Base-by-base conservation (phyloP, 2,329 filamentous ascomycete species). In the Drechslera avenae region DNA sequence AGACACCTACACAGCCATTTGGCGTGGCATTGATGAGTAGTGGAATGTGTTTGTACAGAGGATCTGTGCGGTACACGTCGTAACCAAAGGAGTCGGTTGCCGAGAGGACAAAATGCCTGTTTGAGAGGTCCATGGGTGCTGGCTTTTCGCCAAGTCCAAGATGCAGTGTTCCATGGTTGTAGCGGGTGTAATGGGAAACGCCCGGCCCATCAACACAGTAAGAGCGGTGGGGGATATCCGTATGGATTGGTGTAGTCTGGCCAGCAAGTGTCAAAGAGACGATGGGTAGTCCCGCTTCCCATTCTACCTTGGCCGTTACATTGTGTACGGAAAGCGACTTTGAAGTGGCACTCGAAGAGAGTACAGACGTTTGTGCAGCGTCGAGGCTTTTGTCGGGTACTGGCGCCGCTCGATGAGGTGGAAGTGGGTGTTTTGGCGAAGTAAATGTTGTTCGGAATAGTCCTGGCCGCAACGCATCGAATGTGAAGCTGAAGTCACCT, bases 1-100 rank as follows among this genome's bases (percentile, higher is more conserved):
- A 88, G 14, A 86, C 80, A 0, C 80, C 87, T 0, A 90, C 80
- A 42, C 83, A 87, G 0, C 86, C 87, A 2, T 81, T 64, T 0
- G 85, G 81, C 0, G 83, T 86, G 0, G 82, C 84, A 47, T 88
- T 88, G 71, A 90, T 86, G 21, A 91, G 76, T 0, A 90, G 78
- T 0, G 88, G 88, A 32, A 90, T 88, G 62, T 90, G 85, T 73
- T 91, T 90, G 75, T 90, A 90, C 46, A 90, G 76, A 0, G 87
- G 87, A 67, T 90, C 87, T 2, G 86, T 87, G 8, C 81, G 81
- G 65, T 89, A 84, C 3, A 85, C 82, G 59, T 90, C 86, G 63
- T 91, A 90, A 2, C 87, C 86, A 59, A 90, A 90, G 31, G 83
- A 86, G 68, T 90, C 87, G 0, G 85, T 89, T 2, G 85, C 86